Conservation (phyloP, 306 rosid genomes). For the Prunus fruticosa region DNA sequence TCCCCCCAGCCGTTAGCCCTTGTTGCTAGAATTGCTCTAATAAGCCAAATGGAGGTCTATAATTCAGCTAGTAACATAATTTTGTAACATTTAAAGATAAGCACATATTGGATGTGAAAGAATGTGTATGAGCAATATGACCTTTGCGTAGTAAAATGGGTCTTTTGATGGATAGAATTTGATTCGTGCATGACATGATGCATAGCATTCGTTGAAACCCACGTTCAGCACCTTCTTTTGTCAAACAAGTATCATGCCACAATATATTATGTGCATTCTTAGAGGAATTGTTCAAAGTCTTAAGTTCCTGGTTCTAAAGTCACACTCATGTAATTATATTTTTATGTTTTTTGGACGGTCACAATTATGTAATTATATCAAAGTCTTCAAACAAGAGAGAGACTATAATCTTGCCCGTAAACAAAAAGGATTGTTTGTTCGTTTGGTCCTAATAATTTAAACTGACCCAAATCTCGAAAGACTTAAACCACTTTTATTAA, state of each 20-base stretch:
- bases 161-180: neutral
- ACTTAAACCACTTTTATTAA: too few relatives aligned
- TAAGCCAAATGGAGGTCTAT: neutral
- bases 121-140: neutral
- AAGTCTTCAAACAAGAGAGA: neutral
- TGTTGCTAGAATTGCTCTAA: too few relatives aligned
- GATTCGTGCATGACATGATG: neutral
- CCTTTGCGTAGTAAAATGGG: slow-evolving; percentile 3
- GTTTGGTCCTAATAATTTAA: too few relatives aligned
- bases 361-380: neutral
- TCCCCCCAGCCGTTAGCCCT: too few relatives aligned
- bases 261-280: neutral
- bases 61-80: neutral
- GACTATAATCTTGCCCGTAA: neutral
- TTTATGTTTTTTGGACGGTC: neutral
- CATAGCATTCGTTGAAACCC: slow-evolving; percentile 4
- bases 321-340: neutral
- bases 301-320: neutral
- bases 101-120: neutral
- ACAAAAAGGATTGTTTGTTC: too few relatives aligned
- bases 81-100: neutral
- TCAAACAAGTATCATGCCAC: neutral
- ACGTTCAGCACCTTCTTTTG: neutral
- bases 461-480: too few relatives aligned
- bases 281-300: slow-evolving; percentile 2